Evolutionary conservation across 1,139 yeast genomes (phyloP).

Genomic region (Suhomyces guaymorum): DNA sequence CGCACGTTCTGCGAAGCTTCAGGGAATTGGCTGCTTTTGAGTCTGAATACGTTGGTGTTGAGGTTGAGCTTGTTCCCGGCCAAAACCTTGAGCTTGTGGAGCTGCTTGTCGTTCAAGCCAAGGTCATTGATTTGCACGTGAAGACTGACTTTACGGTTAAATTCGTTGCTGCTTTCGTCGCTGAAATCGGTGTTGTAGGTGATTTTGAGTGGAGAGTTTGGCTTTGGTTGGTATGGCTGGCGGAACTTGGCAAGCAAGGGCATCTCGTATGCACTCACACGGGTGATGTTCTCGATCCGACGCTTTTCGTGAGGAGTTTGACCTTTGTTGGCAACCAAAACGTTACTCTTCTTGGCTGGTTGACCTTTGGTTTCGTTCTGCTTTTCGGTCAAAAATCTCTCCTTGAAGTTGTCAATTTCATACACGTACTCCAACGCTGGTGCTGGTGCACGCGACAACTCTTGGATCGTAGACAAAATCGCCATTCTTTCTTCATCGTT

Average conservation of each 20-base stretch:
- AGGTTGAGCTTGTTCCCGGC: conserved; percentile 79
- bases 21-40: conserved; percentile 62
- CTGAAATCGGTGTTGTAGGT: conserved; percentile 74
- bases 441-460: conserved; percentile 29
- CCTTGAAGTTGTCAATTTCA: conserved; percentile 49
- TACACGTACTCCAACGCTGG: conserved; percentile 47
- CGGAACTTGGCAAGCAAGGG: conserved; percentile 80
- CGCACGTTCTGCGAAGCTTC: conserved; percentile 88
- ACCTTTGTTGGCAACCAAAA: conserved; percentile 41
- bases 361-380: conserved; percentile 40
- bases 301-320: conserved; percentile 39
- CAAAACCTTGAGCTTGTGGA: conserved; percentile 75
- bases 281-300: conserved; percentile 52
- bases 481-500: conserved; percentile 51
- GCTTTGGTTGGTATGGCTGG: conserved; percentile 50
- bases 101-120: conserved; percentile 50
- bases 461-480: conserved; percentile 43
- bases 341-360: conserved; percentile 44
- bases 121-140: conserved; percentile 56
- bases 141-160: conserved; percentile 69
- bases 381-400: conserved; percentile 46
- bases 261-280: conserved; percentile 88
- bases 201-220: conserved; percentile 60
- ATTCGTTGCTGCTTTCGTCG: conserved; percentile 61
- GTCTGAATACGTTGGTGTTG: conserved; percentile 55